A percentile compares a stretch with the other conserved stretches of the same genome.
Conservation (phyloP, 805 yeast genomes). For the Scheffersomyces ergatensis region DNA sequence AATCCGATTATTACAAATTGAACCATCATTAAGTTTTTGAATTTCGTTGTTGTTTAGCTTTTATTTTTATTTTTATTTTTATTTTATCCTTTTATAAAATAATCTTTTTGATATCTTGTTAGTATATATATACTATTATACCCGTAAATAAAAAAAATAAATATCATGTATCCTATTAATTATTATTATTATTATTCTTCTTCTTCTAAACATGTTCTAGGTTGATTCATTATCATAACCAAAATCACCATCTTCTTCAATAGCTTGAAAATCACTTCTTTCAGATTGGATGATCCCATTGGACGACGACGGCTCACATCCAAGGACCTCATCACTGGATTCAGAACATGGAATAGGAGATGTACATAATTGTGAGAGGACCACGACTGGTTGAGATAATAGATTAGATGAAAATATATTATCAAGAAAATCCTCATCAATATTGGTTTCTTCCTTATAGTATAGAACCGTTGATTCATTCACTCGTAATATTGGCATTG, state of each 20-base stretch:
- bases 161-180: too few relatives aligned
- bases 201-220: too few relatives aligned
- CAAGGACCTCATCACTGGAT: not conserved
- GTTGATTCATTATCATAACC: too few relatives aligned
- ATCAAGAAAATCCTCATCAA: not conserved
- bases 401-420: not conserved
- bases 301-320: not conserved
- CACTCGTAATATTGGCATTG: not conserved
- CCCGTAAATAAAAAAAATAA: too few relatives aligned
- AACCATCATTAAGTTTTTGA: conserved; percentile 21
- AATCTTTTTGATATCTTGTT: too few relatives aligned
- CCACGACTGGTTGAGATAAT: not conserved
- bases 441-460: not conserved
- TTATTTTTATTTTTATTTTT: too few relatives aligned
- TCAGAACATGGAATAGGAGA: not conserved
- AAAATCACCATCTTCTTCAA: too few relatives aligned
- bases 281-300: not conserved
- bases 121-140: too few relatives aligned
- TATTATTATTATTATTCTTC: too few relatives aligned
- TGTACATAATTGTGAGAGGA: not conserved
- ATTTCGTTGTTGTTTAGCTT: too few relatives aligned
- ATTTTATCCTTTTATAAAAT: too few relatives aligned
- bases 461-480: not conserved
- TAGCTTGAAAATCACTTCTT: not conserved
- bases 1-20: conserved; percentile 24